phyloP scores from a whole-genome alignment of 2,329 filamentous ascomycete genomes.

The Colletotrichum sp. region DNA sequence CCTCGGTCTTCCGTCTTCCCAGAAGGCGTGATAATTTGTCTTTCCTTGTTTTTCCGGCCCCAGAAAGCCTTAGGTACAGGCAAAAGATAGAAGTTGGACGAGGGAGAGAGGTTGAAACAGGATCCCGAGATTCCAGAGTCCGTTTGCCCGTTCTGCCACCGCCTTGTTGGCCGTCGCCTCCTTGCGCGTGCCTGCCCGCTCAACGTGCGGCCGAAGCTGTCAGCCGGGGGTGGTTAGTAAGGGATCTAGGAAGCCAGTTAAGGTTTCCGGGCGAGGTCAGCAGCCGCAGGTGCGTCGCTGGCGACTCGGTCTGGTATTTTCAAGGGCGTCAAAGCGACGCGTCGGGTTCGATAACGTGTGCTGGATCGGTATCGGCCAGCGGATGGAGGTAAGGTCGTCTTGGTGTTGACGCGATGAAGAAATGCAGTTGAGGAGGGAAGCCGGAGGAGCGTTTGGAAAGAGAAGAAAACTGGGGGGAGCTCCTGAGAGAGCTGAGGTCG shows the following conservation, averaged over 20 bases:
- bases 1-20: constrained; percentile 42
- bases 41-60: constrained; percentile 12
- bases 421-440: not conserved
- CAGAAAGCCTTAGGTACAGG: constrained; percentile 23
- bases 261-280: not conserved
- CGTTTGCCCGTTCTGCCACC: constrained; percentile 15
- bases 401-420: constrained; percentile 12
- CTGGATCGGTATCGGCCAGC: not conserved
- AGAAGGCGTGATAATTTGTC: constrained; percentile 7
- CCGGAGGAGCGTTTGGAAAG: constrained; percentile 6
- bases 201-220: constrained; percentile 2
- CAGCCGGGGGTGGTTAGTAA: not conserved
- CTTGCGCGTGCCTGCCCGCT: not conserved
- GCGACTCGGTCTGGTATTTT: not conserved
- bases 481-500: constrained; percentile 21
- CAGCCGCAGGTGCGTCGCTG: not conserved
- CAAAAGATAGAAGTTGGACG: constrained; percentile 17
- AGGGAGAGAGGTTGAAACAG: constrained; percentile 18
- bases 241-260: not conserved
- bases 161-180: constrained; percentile 1
- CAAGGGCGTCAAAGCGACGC: not conserved
- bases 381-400: not conserved
- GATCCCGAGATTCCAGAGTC: constrained; percentile 18
- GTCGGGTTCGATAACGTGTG: not conserved
- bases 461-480: constrained; percentile 23